phyloP scores from a whole-genome alignment of 371 early-diverging fungal species.

The Mucor saturninus region DNA sequence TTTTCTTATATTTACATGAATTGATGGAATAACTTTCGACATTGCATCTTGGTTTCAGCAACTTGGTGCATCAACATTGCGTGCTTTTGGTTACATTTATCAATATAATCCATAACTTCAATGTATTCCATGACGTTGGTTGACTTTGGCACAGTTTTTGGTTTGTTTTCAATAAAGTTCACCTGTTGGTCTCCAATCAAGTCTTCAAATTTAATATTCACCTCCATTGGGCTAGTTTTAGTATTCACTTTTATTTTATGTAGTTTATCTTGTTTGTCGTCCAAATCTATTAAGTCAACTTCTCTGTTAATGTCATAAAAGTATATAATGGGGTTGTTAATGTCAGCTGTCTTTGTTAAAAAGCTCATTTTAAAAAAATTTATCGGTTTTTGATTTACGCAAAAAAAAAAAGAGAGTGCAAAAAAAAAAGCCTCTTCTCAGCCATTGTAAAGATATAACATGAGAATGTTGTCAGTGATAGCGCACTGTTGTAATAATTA shows the following conservation, averaged over 20 bases:
- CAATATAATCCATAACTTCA: slow-evolving; percentile 12
- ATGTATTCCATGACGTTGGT: neutral
- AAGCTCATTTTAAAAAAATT: neutral
- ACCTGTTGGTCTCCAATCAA: slow-evolving; percentile 3
- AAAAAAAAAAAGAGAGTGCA: slow-evolving; percentile 1
- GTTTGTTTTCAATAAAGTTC: neutral
- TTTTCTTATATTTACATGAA: neutral
- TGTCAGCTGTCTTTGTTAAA: neutral
- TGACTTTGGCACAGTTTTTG: neutral
- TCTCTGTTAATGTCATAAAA: neutral
- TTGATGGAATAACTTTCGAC: neutral
- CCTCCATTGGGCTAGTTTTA: neutral
- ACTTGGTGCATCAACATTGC: slow-evolving; percentile 11
- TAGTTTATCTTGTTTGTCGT: neutral
- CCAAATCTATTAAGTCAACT: neutral
- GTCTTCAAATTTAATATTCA: neutral
- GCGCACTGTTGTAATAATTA: neutral
- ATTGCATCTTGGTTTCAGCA: neutral
- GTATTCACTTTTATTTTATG: neutral
- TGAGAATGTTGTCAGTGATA: too few relatives aligned
- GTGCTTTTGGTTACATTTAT: slow-evolving; percentile 12
- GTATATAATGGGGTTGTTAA: neutral
- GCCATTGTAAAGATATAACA: too few relatives aligned
- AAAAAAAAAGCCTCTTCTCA: neutral
- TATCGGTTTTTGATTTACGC: neutral